phyloP scores from a whole-genome alignment of 371 early-diverging fungal species.

The Batkoa obscura region DNA sequence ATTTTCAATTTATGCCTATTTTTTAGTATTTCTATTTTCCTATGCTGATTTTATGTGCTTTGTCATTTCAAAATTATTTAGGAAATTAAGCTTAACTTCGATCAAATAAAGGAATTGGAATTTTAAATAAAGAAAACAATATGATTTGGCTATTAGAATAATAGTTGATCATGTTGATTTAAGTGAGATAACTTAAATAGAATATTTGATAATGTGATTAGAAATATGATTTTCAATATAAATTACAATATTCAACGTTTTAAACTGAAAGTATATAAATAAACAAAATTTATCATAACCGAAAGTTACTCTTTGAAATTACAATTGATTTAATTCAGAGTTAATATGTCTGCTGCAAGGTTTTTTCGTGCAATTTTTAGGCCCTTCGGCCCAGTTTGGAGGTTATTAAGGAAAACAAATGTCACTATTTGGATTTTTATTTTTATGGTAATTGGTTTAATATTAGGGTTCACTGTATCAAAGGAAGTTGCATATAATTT shows the following conservation, averaged over 20 bases:
- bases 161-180: background rate
- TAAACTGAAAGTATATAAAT: background rate
- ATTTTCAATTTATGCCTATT: too few species aligned
- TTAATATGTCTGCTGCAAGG: background rate
- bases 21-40: too few species aligned
- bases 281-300: background rate
- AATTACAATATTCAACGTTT: background rate
- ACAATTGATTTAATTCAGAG: background rate
- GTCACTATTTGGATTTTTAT: conserved; percentile 40
- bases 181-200: too few species aligned
- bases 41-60: too few species aligned
- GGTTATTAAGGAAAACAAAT: conserved; percentile 19
- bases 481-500: conserved; percentile 22
- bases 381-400: background rate
- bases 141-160: background rate
- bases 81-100: background rate
- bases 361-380: background rate
- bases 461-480: conserved; percentile 30
- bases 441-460: conserved; percentile 33
- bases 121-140: background rate
- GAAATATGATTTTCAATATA: background rate
- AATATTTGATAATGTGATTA: too few species aligned
- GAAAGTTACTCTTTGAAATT: background rate
- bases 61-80: background rate
- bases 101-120: background rate